Conservation (phyloP, 805 yeast species). For the Wickerhamomyces silvicola region DNA sequence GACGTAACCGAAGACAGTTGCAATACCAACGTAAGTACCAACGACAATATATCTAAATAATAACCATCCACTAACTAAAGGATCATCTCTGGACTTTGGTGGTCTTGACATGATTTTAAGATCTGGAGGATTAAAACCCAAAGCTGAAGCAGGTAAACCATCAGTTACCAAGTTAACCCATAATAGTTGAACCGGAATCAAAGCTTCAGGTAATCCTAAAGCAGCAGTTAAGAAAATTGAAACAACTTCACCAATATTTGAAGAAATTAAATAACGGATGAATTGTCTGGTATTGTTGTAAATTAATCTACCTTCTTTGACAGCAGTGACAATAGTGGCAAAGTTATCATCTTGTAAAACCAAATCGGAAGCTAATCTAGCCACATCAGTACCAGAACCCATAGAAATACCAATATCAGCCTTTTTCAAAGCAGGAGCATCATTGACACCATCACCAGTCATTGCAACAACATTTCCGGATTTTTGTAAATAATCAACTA, state of each 20-base stretch:
- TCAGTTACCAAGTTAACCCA: slow-evolving; percentile 55
- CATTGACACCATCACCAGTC: slow-evolving; percentile 64
- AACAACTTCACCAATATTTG: slow-evolving; percentile 53
- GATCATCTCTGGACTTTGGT: slow-evolving; percentile 33
- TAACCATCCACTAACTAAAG: slow-evolving; percentile 31
- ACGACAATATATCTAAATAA: slow-evolving; percentile 32
- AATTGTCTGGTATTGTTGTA: slow-evolving; percentile 36
- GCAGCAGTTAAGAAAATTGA: slow-evolving; percentile 49
- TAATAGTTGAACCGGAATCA: slow-evolving; percentile 50
- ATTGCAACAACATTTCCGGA: slow-evolving; percentile 51
- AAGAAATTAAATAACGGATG: slow-evolving; percentile 38
- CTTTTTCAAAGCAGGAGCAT: slow-evolving; percentile 55
- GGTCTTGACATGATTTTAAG: slow-evolving; percentile 29
- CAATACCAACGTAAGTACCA: slow-evolving; percentile 34
- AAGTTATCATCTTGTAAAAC: slow-evolving; percentile 49
- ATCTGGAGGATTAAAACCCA: slow-evolving; percentile 42
- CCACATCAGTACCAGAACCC: slow-evolving; percentile 61
- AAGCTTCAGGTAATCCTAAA: slow-evolving; percentile 45
- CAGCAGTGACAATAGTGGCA: slow-evolving; percentile 50
- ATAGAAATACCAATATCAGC: slow-evolving; percentile 61
- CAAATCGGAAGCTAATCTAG: slow-evolving; percentile 52
- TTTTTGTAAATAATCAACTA: slow-evolving; percentile 41
- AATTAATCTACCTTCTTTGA: slow-evolving; percentile 48
- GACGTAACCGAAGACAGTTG: slow-evolving; percentile 35
- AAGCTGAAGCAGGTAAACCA: slow-evolving; percentile 54